Evolutionary conservation across 345 rosid species (phyloP).

Genomic region (Aethionema arabicum): DNA sequence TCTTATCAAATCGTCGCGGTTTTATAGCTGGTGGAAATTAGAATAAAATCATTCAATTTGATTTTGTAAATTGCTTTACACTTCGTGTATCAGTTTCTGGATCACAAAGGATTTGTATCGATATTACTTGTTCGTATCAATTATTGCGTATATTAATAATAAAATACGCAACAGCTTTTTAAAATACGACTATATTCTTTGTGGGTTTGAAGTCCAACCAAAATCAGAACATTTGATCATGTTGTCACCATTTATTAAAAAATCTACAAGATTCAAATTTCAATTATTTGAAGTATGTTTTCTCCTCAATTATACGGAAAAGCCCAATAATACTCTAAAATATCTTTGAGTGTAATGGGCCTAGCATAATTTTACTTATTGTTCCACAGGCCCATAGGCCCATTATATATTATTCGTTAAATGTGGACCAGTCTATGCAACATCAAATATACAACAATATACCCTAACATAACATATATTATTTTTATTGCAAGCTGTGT

Average conservation of each 20-base stretch:
- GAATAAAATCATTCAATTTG: slow-evolving; percentile 31
- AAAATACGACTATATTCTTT: neutral
- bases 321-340: too few species aligned
- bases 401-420: too few species aligned
- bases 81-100: slow-evolving; percentile 17
- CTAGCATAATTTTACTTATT: too few species aligned
- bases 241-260: neutral
- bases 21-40: slow-evolving; percentile 24
- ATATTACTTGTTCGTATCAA: slow-evolving; percentile 1
- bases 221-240: neutral
- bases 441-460: too few species aligned
- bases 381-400: too few species aligned
- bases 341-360: too few species aligned
- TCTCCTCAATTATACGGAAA: too few species aligned
- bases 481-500: too few species aligned
- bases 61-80: slow-evolving; percentile 26
- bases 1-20: slow-evolving; percentile 15
- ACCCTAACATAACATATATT: too few species aligned
- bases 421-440: too few species aligned
- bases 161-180: neutral
- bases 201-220: slow-evolving; percentile 24
- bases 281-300: too few species aligned
- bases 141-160: neutral
- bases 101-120: slow-evolving; percentile 29
- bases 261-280: too few species aligned